A percentile compares a stretch with the other conserved stretches of the same genome.
Conservation (phyloP, 495 filamentous ascomycete species). For the Schizothecium vesticola region DNA sequence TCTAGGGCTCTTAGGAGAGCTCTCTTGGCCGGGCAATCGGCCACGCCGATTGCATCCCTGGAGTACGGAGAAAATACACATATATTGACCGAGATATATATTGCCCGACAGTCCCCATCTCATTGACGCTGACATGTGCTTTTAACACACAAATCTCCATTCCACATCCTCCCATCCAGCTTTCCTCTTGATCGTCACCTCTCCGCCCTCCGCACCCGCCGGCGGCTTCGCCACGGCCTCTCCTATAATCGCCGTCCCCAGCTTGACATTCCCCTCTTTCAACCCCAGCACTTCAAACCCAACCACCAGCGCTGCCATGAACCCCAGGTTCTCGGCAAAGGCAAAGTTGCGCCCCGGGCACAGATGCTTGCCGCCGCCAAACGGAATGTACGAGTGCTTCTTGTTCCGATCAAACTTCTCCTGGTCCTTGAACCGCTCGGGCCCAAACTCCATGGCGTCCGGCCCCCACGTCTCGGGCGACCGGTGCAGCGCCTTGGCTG, state of each 20-base stretch:
- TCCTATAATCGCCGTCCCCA: slow-evolving; percentile 10
- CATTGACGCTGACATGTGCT: not conserved
- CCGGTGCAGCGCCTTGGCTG: slow-evolving; percentile 23
- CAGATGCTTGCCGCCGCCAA: slow-evolving; percentile 41
- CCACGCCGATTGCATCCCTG: too few relatives aligned
- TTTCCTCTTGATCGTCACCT: slow-evolving; percentile 14
- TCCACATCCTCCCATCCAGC: slow-evolving; percentile 26
- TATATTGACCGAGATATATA: too few relatives aligned
- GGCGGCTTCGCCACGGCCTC: slow-evolving; percentile 11
- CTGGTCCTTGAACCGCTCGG: slow-evolving; percentile 23
- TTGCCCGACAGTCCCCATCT: not conserved
- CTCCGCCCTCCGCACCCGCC: slow-evolving; percentile 14
- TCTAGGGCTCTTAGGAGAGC: too few relatives aligned
- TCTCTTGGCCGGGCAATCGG: too few relatives aligned
- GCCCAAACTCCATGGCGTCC: slow-evolving; percentile 25
- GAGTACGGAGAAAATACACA: too few relatives aligned
- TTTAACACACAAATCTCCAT: slow-evolving; percentile 22
- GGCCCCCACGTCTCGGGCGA: slow-evolving; percentile 28
- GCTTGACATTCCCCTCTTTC: slow-evolving; percentile 2
- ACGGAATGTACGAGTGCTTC: slow-evolving; percentile 31
- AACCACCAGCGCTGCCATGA: slow-evolving; percentile 32
- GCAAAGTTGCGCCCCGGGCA: slow-evolving; percentile 46
- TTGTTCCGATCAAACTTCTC: slow-evolving; percentile 17
- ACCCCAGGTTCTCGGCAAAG: slow-evolving; percentile 34
- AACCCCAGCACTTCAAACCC: slow-evolving; percentile 34